Base-by-base conservation (phyloP, 768 basidiomycete genomes). In the Trametes punicea region DNA sequence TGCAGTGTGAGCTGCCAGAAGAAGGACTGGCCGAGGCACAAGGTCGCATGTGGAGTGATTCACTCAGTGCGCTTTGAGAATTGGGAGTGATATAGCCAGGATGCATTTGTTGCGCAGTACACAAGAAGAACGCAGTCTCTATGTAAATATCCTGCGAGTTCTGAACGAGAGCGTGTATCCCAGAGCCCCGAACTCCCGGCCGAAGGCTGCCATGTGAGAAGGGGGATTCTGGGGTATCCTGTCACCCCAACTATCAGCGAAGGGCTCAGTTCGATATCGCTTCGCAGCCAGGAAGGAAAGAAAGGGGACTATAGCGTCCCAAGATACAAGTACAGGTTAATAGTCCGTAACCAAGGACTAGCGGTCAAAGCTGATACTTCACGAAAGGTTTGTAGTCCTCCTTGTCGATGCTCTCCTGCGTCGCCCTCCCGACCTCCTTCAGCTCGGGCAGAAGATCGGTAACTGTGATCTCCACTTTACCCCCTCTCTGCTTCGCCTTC, bases 351-450 rank as follows among this genome's bases (percentile, higher is more conserved):
- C 15, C 25, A 13, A 10, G 8, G 26, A 20, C 26, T 11, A 20
- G 27, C 39, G 21, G 47, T 48, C 39, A 41, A 15, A 23, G 33
- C 20, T 40, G 40, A 23, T 59, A 59, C 57, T 51, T 55, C 36
- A 60, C 58, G 16, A 50, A 29, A 27, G 58, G 58, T 49, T 44
- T 30, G 26, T 51, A 60, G 8, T 60, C 53, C 44, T 60, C 58
- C 47, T 29, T 38, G 38, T 51, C 54, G 44, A 60, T 60, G 44
- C 53, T 60, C 53, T 60, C 58, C 53, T 60, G 58, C 49, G 58
- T 60, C 48, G 36, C 58, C 44, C 39, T 16, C 21, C 58, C 58
- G 33, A 55, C 58, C 49, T 51, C 48, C 27, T 38, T 1, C 30
- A 60, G 34, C 36, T 60, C 58, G n/a, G 58, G 58, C 23, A 60